phyloP scores from a whole-genome alignment of 108 stramenopile genomes.

The Cyclotella baltica region DNA sequence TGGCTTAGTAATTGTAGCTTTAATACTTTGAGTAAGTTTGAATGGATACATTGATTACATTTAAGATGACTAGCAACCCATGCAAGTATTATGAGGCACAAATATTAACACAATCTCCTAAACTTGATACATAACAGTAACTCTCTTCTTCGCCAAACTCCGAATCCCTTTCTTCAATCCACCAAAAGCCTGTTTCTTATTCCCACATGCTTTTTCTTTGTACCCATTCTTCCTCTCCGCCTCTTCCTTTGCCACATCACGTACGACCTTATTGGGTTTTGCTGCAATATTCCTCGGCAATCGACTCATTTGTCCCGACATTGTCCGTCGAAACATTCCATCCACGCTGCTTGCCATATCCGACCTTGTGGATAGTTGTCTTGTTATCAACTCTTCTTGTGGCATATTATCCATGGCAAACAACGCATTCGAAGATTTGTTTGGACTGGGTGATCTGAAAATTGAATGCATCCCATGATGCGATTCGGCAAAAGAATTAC shows the following conservation, averaged over 20 bases:
- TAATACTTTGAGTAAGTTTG: background rate
- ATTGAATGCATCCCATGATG: slow-evolving; percentile 10
- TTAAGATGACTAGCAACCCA: too few species aligned
- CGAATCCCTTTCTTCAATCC: slow-evolving; percentile 2
- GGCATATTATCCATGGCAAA: slow-evolving; percentile 15
- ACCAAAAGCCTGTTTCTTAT: slow-evolving; percentile 1
- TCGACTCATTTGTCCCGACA: background rate
- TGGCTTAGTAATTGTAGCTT: too few species aligned
- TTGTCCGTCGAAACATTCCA: slow-evolving; percentile 19
- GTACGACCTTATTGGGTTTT: slow-evolving; percentile 24
- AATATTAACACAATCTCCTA: background rate
- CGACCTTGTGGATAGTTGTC: slow-evolving; percentile 1
- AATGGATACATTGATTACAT: slow-evolving; percentile 1
- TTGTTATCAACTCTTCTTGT: slow-evolving; percentile 17
- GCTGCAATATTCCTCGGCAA: slow-evolving; percentile 36
- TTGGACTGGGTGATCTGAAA: slow-evolving; percentile 10
- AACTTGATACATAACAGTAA: slow-evolving; percentile 33
- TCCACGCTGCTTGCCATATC: slow-evolving; percentile 31
- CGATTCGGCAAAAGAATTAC: slow-evolving; percentile 12
- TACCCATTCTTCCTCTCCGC: background rate
- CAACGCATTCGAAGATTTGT: background rate
- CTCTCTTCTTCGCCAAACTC: slow-evolving; percentile 12
- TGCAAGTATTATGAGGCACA: too few species aligned
- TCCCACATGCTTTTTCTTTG: background rate
- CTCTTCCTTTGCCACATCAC: too few species aligned